Percentiles rank a stretch among this genome's conserved stretches.
Evolutionary conservation across 169 alveolate species (phyloP).

Genomic region (Plasmodium gallinaceum): DNA sequence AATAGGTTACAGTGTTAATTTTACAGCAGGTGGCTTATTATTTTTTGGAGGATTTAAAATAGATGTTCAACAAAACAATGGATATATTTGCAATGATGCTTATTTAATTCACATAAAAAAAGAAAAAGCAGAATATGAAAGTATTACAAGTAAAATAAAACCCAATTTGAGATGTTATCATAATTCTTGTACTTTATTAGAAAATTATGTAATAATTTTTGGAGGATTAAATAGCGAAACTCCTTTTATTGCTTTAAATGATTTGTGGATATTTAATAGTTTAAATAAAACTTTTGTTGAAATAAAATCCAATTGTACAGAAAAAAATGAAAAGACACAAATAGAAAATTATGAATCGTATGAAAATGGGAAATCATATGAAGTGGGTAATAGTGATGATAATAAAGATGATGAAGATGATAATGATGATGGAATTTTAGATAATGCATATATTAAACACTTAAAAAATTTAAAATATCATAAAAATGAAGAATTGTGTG

Average conservation of each 20-base stretch:
- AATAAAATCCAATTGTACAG: slow-evolving; percentile 8
- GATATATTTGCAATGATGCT: slow-evolving; percentile 54
- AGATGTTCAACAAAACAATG: slow-evolving; percentile 19
- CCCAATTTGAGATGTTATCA: slow-evolving; percentile 61
- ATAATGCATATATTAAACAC: slow-evolving; percentile 25
- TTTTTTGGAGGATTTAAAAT: slow-evolving; percentile 72
- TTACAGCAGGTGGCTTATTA: slow-evolving; percentile 42
- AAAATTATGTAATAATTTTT: slow-evolving; percentile 59
- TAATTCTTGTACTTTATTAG: slow-evolving; percentile 50
- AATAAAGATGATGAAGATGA: slow-evolving; percentile 20
- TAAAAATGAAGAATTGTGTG: not conserved
- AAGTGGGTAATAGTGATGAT: not conserved
- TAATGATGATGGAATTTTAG: slow-evolving; percentile 41
- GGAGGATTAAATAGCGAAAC: slow-evolving; percentile 61
- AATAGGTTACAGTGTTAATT: slow-evolving; percentile 59
- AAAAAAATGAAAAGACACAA: slow-evolving; percentile 4
- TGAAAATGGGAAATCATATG: not conserved
- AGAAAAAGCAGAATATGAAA: slow-evolving; percentile 56
- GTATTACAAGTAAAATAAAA: slow-evolving; percentile 24
- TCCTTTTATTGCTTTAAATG: slow-evolving; percentile 64
- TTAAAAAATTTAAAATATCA: slow-evolving; percentile 28
- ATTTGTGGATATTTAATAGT: slow-evolving; percentile 66
- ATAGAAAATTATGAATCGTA: slow-evolving; percentile 2
- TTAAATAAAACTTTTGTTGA: slow-evolving; percentile 52
- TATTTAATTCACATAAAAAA: slow-evolving; percentile 51